Conservation (phyloP, 768 basidiomycete species). For the Mycena amicta region DNA sequence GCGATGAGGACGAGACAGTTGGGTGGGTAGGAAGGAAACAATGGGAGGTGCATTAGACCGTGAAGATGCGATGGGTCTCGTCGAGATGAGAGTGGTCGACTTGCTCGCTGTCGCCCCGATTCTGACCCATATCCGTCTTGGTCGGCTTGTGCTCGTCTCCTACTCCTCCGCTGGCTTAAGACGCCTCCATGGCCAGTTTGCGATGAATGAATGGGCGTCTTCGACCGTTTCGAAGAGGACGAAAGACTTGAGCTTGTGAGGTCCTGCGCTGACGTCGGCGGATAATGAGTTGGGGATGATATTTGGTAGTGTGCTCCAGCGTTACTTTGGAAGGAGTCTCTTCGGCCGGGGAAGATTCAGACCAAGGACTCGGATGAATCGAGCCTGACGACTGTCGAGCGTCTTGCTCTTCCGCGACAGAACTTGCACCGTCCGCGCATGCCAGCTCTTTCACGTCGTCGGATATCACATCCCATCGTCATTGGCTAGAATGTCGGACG, state of each 20-base stretch:
- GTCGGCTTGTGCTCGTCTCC: no score
- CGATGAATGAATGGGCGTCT: conserved; percentile 45
- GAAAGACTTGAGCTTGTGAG: conserved; percentile 73
- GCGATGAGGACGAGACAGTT: conserved; percentile 71
- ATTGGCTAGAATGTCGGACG: conserved; percentile 26
- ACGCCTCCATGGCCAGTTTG: background rate
- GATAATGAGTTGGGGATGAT: conserved; percentile 58
- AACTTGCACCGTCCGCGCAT: conserved; percentile 60
- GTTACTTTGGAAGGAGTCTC: no score
- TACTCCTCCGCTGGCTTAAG: no score
- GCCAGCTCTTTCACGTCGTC: conserved; percentile 57
- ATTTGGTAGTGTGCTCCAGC: conserved; percentile 52
- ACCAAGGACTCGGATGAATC: conserved; percentile 50
- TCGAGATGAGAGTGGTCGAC: conserved; percentile 28
- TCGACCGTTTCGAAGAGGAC: conserved; percentile 54
- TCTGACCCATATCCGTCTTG: conserved; percentile 72
- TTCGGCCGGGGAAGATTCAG: no score
- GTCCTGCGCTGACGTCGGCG: conserved; percentile 66
- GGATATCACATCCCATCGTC: conserved; percentile 64
- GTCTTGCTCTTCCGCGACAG: conserved; percentile 63
- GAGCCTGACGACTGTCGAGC: conserved; percentile 47
- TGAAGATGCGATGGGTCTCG: background rate
- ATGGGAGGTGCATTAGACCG: conserved; percentile 5
- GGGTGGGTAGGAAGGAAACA: conserved; percentile 53
- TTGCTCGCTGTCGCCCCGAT: conserved; percentile 45